Conservation (phyloP, 768 basidiomycete species). For the Tubosaeta sp. region DNA sequence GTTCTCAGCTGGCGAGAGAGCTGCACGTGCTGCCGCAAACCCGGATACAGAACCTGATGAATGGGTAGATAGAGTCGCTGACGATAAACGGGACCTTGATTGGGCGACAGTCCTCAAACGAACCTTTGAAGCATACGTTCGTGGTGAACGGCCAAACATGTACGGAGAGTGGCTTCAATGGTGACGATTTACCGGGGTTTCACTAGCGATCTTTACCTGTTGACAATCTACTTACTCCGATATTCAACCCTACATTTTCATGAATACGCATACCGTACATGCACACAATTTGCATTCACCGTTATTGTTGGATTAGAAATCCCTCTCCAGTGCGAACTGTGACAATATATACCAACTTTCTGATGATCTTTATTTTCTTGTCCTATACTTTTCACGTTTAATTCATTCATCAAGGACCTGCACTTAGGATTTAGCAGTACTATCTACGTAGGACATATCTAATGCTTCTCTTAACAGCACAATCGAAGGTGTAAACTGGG, state of each 20-base stretch:
- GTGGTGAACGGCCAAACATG: slow-evolving; percentile 92
- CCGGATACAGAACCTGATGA: slow-evolving; percentile 32
- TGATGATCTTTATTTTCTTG: slow-evolving; percentile 24
- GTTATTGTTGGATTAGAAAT: slow-evolving; percentile 31
- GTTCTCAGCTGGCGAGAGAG: slow-evolving; percentile 72
- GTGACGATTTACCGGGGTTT: slow-evolving; percentile 25
- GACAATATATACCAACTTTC: slow-evolving; percentile 28
- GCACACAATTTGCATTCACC: slow-evolving; percentile 25
- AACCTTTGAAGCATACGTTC: slow-evolving; percentile 89
- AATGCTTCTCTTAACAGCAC: slow-evolving; percentile 15
- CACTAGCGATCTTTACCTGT: slow-evolving; percentile 10
- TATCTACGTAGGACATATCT: slow-evolving; percentile 21
- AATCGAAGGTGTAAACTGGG: too few relatives aligned
- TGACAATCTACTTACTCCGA: slow-evolving; percentile 29
- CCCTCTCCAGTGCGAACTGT: slow-evolving; percentile 23
- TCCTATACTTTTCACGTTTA: slow-evolving; percentile 18
- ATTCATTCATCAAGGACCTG: slow-evolving; percentile 15
- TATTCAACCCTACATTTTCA: slow-evolving; percentile 22
- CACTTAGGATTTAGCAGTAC: slow-evolving; percentile 11
- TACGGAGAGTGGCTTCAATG: slow-evolving; percentile 80
- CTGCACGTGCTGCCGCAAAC: slow-evolving; percentile 47
- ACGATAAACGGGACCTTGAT: slow-evolving; percentile 77
- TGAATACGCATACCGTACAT: slow-evolving; percentile 25
- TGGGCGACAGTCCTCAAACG: slow-evolving; percentile 96
- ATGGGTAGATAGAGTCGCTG: slow-evolving; percentile 42